These are phyloP conservation scores for Penicillium sp. DNA, from an alignment of 2,329 filamentous ascomycete genomes.

Conservation along the genomic window DNA sequence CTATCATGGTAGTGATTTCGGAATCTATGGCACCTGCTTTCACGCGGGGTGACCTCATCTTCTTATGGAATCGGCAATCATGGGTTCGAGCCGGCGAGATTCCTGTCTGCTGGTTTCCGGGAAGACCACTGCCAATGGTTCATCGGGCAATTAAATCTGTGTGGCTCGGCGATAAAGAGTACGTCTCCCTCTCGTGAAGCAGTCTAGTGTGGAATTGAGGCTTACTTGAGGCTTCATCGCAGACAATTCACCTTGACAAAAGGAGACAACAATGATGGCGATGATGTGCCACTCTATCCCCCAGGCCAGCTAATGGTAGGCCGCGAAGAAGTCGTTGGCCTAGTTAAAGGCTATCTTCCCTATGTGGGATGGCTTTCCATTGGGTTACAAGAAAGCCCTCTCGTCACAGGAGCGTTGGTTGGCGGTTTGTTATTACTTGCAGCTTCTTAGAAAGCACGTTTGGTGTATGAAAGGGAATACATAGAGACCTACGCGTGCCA, in stretches of 20 bases:
- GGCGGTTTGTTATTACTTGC: not conserved
- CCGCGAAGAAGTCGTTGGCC: slow-evolving; percentile 22
- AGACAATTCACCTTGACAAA: slow-evolving; percentile 26
- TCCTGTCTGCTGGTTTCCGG: slow-evolving; percentile 16
- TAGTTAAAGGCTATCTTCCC: slow-evolving; percentile 25
- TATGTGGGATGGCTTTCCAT: slow-evolving; percentile 11
- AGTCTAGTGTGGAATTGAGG: not conserved
- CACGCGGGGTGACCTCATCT: slow-evolving; percentile 11
- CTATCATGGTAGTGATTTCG: slow-evolving; percentile 7
- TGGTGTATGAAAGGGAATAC: not conserved
- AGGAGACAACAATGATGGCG: slow-evolving; percentile 24
- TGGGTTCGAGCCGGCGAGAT: slow-evolving; percentile 10
- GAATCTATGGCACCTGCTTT: slow-evolving; percentile 12
- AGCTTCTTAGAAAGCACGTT: not conserved
- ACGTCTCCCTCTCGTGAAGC: not conserved
- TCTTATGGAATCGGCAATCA: slow-evolving; percentile 11
- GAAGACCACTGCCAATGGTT: slow-evolving; percentile 13
- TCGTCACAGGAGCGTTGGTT: not conserved
- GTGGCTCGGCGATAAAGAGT: not conserved
- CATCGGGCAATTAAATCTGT: slow-evolving; percentile 13
- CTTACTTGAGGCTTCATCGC: not conserved
- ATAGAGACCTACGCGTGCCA: not conserved
- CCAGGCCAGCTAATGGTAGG: slow-evolving; percentile 10
- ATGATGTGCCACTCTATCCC: slow-evolving; percentile 25
- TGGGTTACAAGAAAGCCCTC: not conserved